Evolutionary conservation across 495 filamentous ascomycete species (phyloP), one percentile per base, ranked within the genome.

Genomic region (Penicillium dipodomyicola): DNA sequence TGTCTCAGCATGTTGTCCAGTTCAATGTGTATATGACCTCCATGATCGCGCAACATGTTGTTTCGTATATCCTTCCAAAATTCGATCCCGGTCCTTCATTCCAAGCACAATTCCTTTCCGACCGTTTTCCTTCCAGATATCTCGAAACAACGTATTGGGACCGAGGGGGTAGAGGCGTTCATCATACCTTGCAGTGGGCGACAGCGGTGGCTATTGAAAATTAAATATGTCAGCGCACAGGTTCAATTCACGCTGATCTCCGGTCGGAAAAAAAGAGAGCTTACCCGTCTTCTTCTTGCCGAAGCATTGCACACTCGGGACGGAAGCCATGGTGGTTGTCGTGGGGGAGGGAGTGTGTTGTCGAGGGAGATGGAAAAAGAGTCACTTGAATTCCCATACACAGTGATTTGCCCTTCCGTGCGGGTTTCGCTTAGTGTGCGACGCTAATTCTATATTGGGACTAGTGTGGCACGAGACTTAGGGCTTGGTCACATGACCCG

Each of bases 301-400:
- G 86, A 93, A 93, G 86, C 89, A 94, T 84, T 93, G 89, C 64
- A 94, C 90, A 79, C 85, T 89, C 80, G 90, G 90, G 58, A 81
- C 77, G 67, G 89, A 81, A 73, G 87, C 83, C 88, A 92, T 94
- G 79, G 65, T 87, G 74, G 63, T 73, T 72, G 74, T 75, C 70
- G 74, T 66, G 69, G 60, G 64, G 67, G 68, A 67, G 70, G 66
- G 73, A 74, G 76, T 72, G 73, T 76, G 75, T 69, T 67, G 71
- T 64, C 65, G 65, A 56, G 60, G 63, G 64, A 64, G 67, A 68
- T 64, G 64, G 62, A 66, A 62, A 70, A 62, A 59, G 57, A 65
- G 65, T 59, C 63, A 57, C 65, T 63, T 61, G 57, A 61, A 64
- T 64, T 66, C 63, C 60, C 65, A 64, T 61, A 68, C 65, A 59